Evolutionary conservation across 352 stramenopile species (phyloP), one percentile per base, ranked within the genome.

Genomic region (Globisporangium spinosum): DNA sequence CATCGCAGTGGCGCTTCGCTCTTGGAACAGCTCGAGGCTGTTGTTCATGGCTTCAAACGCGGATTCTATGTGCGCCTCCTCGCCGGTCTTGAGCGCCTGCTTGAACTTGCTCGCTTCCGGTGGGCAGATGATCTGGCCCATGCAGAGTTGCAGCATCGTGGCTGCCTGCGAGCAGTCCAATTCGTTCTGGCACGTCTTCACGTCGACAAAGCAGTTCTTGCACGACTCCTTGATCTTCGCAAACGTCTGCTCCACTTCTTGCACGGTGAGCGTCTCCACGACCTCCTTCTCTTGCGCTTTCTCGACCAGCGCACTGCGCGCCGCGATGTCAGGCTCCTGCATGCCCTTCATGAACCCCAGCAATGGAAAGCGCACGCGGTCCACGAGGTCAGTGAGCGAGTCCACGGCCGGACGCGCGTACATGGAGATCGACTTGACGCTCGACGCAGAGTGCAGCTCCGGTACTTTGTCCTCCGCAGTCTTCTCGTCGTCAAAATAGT

Each of bases 401-500:
- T 97, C 89, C 38, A 97, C 71, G 25, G 89, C 89, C 35, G 89
- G 89, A 35, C 89, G 85, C 47, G 87, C 87, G 68, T 95, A 93
- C 85, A 97, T 94, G 45, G 84, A 91, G 68, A 97, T 95, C 58
- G 82, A 93, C 78, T 94, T 93, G 73, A 96, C 86, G 71, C 87
- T 95, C 62, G 79, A 73, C 13, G 79, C 72, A 34, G 89, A 93
- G 74, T 97, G 86, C n/a, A 97, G 71, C 68, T 92, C 86, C 2
- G 89, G 87, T 45, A 95, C 83, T 64, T 89, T 62, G 72, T 97
- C 88, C 62, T 94, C 71, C 6, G 62, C 79, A 2, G 82, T 76
- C 70, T 94, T 95, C 4, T 93, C 74, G 68, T 97, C 90, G 73
- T 97, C 89, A 67, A 95, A 97, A 81, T 99, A 99, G 79, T 99